phyloP scores from a whole-genome alignment of 495 filamentous ascomycete genomes.

The Aspergillus biplanus region DNA sequence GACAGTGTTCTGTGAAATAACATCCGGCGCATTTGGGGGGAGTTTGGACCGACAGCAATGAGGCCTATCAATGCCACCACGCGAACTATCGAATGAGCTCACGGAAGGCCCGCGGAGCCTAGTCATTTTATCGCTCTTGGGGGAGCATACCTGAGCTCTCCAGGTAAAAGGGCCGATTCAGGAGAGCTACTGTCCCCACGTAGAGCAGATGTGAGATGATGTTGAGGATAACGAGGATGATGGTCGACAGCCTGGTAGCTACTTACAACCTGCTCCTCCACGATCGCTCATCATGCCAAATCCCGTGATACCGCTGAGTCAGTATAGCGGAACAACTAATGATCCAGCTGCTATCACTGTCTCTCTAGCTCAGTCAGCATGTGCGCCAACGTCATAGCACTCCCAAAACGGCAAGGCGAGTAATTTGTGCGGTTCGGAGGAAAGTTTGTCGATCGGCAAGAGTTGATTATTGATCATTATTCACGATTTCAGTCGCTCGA shows the following conservation, averaged over 20 bases:
- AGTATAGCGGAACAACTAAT: background rate
- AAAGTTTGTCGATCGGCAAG: slow-evolving; percentile 20
- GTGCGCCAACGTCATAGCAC: slow-evolving; percentile 22
- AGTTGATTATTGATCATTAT: slow-evolving; percentile 22
- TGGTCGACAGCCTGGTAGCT: background rate
- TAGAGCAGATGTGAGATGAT: slow-evolving; percentile 1
- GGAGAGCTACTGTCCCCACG: background rate
- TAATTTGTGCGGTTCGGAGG: slow-evolving; percentile 22
- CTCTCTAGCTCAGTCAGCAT: slow-evolving; percentile 2
- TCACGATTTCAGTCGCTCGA: background rate
- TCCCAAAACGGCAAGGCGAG: slow-evolving; percentile 28
- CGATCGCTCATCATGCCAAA: background rate
- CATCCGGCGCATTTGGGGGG: slow-evolving; percentile 51
- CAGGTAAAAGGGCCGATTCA: background rate
- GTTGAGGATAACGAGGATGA: background rate
- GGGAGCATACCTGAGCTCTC: slow-evolving; percentile 35
- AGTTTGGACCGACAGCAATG: slow-evolving; percentile 47
- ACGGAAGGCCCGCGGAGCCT: slow-evolving; percentile 53
- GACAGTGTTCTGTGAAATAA: slow-evolving; percentile 54
- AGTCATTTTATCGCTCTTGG: slow-evolving; percentile 39
- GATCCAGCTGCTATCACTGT: background rate
- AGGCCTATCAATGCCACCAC: slow-evolving; percentile 34
- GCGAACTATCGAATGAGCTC: slow-evolving; percentile 38
- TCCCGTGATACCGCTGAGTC: slow-evolving; percentile 3
- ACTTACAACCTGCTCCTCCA: background rate